These are phyloP conservation scores for Dactylorhiza incarnata DNA, from an alignment of 106 monocot genomes.

Conservation along the genomic window DNA sequence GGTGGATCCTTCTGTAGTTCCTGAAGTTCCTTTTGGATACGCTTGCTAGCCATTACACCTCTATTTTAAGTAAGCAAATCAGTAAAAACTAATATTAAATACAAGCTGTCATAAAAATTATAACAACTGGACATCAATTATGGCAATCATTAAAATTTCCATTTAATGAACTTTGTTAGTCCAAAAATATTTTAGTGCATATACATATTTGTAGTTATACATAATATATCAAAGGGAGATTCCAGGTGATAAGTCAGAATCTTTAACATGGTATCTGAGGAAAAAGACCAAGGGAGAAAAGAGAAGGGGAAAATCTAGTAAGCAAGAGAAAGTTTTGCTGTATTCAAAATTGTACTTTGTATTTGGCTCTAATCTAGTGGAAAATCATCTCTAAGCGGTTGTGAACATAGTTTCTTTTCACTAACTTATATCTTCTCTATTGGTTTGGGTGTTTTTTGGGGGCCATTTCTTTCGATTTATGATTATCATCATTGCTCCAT, in stretches of 20 bases:
- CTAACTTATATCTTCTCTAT: not conserved
- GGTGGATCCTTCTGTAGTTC: constrained; percentile 23
- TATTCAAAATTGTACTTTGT: not conserved
- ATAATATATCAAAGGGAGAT: not conserved
- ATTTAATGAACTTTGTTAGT: not conserved
- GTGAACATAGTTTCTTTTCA: not conserved
- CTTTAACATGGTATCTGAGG: not conserved
- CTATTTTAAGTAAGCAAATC: not conserved
- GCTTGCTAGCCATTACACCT: constrained; percentile 21
- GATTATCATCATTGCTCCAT: too few relatives aligned
- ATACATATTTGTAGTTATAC: not conserved
- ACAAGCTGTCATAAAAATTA: not conserved
- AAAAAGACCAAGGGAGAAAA: not conserved
- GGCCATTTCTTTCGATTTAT: too few relatives aligned
- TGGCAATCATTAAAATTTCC: not conserved
- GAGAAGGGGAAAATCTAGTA: not conserved
- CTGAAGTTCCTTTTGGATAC: constrained; percentile 28
- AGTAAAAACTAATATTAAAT: not conserved
- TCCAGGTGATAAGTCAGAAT: not conserved
- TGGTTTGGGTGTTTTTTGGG: too few relatives aligned
- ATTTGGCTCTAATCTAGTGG: too few relatives aligned
- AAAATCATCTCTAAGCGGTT: not conserved
- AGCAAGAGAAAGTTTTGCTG: not conserved
- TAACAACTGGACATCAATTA: not conserved
- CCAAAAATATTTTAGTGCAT: not conserved